These are phyloP conservation scores for Spirogloea muscicola DNA, from an alignment of 139 green algal genomes.

Conservation along the genomic window DNA sequence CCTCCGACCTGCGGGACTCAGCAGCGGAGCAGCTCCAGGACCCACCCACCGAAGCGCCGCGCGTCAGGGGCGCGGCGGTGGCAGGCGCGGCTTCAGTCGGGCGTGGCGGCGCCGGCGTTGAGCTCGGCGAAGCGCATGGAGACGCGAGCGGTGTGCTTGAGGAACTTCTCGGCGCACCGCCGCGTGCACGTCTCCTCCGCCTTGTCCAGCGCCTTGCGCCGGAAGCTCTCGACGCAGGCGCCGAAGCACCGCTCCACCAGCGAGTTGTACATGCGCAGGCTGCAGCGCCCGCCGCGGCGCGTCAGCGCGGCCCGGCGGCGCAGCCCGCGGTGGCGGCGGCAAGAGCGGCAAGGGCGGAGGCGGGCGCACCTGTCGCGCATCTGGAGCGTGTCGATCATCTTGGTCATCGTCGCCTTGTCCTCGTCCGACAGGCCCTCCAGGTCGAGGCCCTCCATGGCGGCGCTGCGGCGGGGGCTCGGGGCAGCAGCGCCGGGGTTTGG, in stretches of 20 bases:
- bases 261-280: conserved; percentile 92
- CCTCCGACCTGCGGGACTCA: background rate
- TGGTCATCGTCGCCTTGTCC: no score
- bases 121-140: conserved; percentile 78
- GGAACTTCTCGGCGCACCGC: conserved; percentile 93
- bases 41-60: background rate
- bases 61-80: background rate
- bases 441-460: no score
- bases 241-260: conserved; percentile 93
- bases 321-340: background rate
- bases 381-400: no score
- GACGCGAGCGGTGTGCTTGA: conserved; percentile 81
- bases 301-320: background rate
- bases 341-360: background rate
- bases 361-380: no score
- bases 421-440: background rate
- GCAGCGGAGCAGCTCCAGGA: background rate
- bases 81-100: background rate
- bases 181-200: conserved; percentile 91
- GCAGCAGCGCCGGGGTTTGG: no score
- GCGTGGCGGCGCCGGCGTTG: conserved; percentile 25
- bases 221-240: conserved; percentile 87
- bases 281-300: background rate
- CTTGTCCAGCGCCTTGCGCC: conserved; percentile 81
- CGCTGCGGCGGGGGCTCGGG: no score